phyloP scores from a whole-genome alignment of 129 eudicot species.

The Deinandra increscens region DNA sequence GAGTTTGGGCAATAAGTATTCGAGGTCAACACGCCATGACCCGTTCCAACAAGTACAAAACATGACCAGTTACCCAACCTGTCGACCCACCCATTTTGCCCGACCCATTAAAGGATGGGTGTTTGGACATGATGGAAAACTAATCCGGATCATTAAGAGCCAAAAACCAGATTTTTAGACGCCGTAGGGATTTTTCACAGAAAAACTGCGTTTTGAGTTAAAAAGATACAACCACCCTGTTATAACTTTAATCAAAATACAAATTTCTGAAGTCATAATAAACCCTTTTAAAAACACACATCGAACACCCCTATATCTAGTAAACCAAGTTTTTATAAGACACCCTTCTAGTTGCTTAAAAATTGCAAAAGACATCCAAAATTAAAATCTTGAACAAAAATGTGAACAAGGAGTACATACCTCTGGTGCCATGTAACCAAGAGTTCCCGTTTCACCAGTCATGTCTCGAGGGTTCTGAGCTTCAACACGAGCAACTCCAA shows the following conservation, averaged over 20 bases:
- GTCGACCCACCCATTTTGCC: not conserved
- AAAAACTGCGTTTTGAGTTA: not conserved
- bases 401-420: conserved; percentile 17
- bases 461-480: conserved; percentile 50
- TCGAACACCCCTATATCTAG: no score
- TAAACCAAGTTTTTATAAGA: not conserved
- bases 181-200: not conserved
- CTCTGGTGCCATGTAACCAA: conserved; percentile 65
- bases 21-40: not conserved
- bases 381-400: not conserved
- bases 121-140: no score
- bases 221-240: not conserved
- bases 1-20: not conserved
- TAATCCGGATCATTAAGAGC: no score
- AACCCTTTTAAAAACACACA: not conserved
- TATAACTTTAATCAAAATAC: not conserved
- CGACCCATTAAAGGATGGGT: no score
- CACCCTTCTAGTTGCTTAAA: not conserved
- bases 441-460: conserved; percentile 54
- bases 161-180: no score
- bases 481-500: conserved; percentile 55
- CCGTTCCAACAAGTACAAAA: not conserved
- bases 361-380: not conserved
- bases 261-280: not conserved
- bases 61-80: not conserved